Base-by-base conservation (phyloP, 345 rosid species). In the Populus davidiana region DNA sequence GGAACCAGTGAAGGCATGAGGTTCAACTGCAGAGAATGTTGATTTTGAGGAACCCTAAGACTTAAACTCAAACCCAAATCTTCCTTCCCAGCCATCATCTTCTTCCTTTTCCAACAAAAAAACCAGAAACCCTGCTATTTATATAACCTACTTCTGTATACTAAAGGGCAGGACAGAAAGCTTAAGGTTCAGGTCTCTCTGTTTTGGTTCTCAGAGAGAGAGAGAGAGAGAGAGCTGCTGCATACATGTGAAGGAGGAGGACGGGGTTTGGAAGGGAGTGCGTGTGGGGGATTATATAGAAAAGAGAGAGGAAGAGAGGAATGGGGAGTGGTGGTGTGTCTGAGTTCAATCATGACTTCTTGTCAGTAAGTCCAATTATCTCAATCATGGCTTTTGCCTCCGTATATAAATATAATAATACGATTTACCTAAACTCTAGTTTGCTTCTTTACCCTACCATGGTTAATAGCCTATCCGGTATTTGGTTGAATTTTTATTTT, bases 21-120 rank as follows among this genome's bases (percentile, higher is more conserved):
- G 83, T 89, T 89, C n/a, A 88, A 87, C 81, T 91, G 93, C 38
- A 78, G 76, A 74, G 91, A 77, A 49, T 73, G 81, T 14, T 77
- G 81, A 18, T 81, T 82, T 68, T 83, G 86, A n/a, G 94, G 88
- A 62, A 83, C 83, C 76, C 88, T 88, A 86, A 92, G 85, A 86
- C 97, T 81, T 62, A 93, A 84, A 77, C 94, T 89, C 82, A 96
- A 79, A 66, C 99, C 97, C 79, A 96, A 84, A 84, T 91, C 99
- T 47, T 91, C 95, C 81, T 91, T 90, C 78, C 83, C 97, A 72
- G 81, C 75, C 92, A 86, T 82, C 90, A 86, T 86, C 61, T 69
- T 84, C 41, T 62, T 75, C 9, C 20, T 54, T 20, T 69, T 8
- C 7, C 62, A 70, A 29, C 12, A 17, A 38, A 17, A 21, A 18